Evolutionary conservation across 257 asterid genomes (phyloP).

Genomic region (Anisodus tanguticus): DNA sequence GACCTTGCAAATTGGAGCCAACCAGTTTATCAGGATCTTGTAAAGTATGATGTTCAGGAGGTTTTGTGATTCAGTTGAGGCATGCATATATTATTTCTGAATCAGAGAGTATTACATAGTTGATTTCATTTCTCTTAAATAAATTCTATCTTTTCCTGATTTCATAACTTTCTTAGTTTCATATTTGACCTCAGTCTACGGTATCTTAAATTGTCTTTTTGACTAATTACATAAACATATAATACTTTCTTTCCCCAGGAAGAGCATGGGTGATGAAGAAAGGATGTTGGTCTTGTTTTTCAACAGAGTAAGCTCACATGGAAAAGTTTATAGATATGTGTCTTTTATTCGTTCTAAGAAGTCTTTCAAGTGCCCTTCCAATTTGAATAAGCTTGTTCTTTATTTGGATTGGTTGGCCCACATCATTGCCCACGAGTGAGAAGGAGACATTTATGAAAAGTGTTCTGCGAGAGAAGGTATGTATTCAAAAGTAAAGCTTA

Average conservation of each 20-base stretch:
- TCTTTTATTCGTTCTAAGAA: background rate
- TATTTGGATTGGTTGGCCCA: slow-evolving; percentile 97
- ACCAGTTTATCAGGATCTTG: slow-evolving; percentile 88
- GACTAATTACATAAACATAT: background rate
- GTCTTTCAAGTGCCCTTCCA: background rate
- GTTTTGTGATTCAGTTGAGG: slow-evolving; percentile 27
- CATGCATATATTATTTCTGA: background rate
- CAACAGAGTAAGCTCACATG: slow-evolving; percentile 65
- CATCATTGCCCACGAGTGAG: slow-evolving; percentile 90
- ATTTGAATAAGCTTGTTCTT: background rate
- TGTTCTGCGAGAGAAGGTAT: slow-evolving; percentile 86
- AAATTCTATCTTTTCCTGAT: slow-evolving; percentile 14
- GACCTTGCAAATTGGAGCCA: slow-evolving; percentile 99
- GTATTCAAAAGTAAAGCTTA: slow-evolving; percentile 4
- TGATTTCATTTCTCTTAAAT: background rate
- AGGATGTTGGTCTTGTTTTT: slow-evolving; percentile 83
- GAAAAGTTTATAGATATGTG: background rate
- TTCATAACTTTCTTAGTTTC: background rate
- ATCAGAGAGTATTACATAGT: background rate
- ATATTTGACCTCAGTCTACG: background rate
- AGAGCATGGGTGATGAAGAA: slow-evolving; percentile 88
- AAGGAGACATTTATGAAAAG: slow-evolving; percentile 68
- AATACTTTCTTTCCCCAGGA: slow-evolving; percentile 52
- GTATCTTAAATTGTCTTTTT: background rate
- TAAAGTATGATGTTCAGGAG: slow-evolving; percentile 54